These are phyloP conservation scores for Boletus fagicola DNA, from an alignment of 768 basidiomycete genomes.

Conservation along the genomic window DNA sequence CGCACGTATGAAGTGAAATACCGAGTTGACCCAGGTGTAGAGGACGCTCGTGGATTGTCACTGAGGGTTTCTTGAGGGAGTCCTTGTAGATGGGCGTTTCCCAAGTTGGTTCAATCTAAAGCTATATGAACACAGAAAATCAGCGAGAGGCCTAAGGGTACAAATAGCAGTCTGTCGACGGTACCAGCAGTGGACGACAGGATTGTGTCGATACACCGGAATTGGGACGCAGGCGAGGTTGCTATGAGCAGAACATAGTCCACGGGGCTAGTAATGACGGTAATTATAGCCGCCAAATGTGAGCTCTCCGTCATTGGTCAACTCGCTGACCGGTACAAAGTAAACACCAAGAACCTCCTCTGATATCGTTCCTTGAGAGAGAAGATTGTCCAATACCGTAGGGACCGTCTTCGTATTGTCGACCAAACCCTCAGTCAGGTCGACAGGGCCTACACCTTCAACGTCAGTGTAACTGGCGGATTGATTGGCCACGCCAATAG, in stretches of 20 bases:
- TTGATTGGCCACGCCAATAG: no score
- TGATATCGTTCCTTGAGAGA: conserved; percentile 25
- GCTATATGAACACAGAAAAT: no score
- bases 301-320: conserved; percentile 21
- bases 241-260: conserved; percentile 25
- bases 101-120: no score
- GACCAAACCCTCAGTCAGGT: conserved; percentile 30
- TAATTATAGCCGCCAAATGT: conserved; percentile 27
- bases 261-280: conserved; percentile 10
- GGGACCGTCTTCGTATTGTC: conserved; percentile 16
- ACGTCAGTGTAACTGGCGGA: no score
- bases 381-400: conserved; percentile 38
- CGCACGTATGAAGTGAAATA: no score
- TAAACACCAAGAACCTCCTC: conserved; percentile 32
- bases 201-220: conserved; percentile 19
- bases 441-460: conserved; percentile 35
- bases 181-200: conserved; percentile 17
- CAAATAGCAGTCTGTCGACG: conserved; percentile 1
- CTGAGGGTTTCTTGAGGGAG: no score
- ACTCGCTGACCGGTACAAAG: conserved; percentile 22
- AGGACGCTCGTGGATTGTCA: no score
- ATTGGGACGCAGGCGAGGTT: conserved; percentile 24
- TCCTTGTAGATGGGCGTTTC: no score
- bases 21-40: no score
- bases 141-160: no score